Evolutionary conservation across 495 filamentous ascomycete species (phyloP).

Genomic region (Cudoniella acicularis): DNA sequence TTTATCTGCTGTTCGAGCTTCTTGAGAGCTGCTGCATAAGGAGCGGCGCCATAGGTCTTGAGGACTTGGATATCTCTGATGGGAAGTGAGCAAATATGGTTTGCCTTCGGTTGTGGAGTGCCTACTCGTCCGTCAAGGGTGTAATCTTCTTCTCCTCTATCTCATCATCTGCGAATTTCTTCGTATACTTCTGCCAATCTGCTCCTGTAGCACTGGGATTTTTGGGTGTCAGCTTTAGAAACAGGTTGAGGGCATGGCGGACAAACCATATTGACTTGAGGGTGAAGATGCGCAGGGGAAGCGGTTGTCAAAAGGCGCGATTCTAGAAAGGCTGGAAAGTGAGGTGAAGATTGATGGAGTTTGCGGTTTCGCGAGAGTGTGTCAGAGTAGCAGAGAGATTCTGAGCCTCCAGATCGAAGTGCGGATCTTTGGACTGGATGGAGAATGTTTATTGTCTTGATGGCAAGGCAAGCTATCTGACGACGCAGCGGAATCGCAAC

Average conservation of each 20-base stretch:
- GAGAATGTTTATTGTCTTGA: background rate
- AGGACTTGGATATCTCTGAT: slow-evolving; percentile 95
- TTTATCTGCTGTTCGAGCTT: slow-evolving; percentile 98
- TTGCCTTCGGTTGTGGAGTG: slow-evolving; percentile 15
- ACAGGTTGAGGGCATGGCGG: background rate
- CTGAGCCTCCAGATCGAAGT: background rate
- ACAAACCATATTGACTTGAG: background rate
- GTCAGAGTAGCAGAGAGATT: background rate
- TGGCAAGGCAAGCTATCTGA: slow-evolving; percentile 1
- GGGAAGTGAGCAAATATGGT: slow-evolving; percentile 12
- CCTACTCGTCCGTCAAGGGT: slow-evolving; percentile 91
- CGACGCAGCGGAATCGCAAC: background rate
- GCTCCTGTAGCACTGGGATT: slow-evolving; percentile 76
- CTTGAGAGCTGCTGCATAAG: slow-evolving; percentile 88
- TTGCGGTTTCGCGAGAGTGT: too few species aligned
- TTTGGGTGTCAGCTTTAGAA: background rate
- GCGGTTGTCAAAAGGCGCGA: background rate
- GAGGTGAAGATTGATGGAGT: background rate
- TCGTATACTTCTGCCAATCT: slow-evolving; percentile 98
- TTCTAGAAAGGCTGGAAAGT: background rate
- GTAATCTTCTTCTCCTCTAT: slow-evolving; percentile 99
- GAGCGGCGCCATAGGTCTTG: slow-evolving; percentile 97
- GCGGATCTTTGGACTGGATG: slow-evolving; percentile 11
- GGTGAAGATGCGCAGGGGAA: background rate
- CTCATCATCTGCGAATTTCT: slow-evolving; percentile 94